Conservation (phyloP, 2,329 filamentous ascomycete genomes). For the Arthrinium phaeospermum region DNA sequence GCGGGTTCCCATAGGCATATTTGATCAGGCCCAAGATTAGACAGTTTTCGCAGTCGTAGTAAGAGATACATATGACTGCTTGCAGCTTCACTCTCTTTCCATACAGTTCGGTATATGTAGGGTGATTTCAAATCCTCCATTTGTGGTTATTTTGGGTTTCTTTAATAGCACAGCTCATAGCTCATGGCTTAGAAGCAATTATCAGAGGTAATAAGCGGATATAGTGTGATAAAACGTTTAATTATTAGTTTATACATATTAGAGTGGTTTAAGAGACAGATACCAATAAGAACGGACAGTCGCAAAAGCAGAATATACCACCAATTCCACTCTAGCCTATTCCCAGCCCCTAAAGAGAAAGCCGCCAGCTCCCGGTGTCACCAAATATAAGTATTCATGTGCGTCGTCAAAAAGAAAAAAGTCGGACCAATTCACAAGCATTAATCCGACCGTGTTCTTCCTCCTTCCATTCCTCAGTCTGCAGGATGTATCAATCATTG, state of each 20-base stretch:
- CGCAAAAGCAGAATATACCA: neutral
- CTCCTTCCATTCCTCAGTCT: neutral
- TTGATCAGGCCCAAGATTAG: neutral
- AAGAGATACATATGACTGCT: neutral
- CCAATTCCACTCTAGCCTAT: neutral
- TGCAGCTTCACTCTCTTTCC: neutral
- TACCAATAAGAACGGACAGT: neutral
- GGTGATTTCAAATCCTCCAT: neutral
- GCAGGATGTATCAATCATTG: neutral
- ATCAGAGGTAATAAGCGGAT: neutral
- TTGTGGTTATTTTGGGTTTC: neutral
- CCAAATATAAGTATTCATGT: neutral
- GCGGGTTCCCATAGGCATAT: conserved; percentile 2
- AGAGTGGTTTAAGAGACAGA: neutral
- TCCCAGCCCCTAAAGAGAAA: neutral
- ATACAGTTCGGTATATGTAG: too few species aligned
- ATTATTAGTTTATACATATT: neutral
- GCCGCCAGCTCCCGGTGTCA: neutral
- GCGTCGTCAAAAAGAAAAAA: neutral
- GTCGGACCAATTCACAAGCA: neutral
- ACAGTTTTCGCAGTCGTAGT: neutral
- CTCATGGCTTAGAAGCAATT: neutral
- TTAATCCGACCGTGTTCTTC: neutral
- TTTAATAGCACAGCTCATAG: neutral
- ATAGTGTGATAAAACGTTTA: neutral